A percentile compares a stretch with the other conserved stretches of the same genome.
Evolutionary conservation across 768 basidiomycete species (phyloP).

Genomic region (Termitomyces eurrhizus): DNA sequence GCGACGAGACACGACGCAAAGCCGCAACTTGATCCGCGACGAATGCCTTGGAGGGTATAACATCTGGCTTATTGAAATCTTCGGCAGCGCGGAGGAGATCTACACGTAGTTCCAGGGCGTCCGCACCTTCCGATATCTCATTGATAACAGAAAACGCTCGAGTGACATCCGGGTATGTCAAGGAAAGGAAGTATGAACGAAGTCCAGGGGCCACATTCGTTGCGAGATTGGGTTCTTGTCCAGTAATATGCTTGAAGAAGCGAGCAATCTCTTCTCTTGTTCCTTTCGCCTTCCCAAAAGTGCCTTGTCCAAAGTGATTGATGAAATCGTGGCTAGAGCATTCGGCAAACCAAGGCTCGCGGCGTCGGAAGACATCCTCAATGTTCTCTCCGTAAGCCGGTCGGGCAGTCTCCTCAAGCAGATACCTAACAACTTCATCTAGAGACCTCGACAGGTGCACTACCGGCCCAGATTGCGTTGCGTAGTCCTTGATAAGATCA

Average conservation of each 20-base stretch:
- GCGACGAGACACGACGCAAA: slow-evolving; percentile 67
- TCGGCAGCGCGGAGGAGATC: slow-evolving; percentile 69
- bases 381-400: slow-evolving; percentile 90
- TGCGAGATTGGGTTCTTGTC: slow-evolving; percentile 61
- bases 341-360: slow-evolving; percentile 84
- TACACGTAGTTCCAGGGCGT: slow-evolving; percentile 92
- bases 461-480: slow-evolving; percentile 59
- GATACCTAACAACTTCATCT: slow-evolving; percentile 77
- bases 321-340: slow-evolving; percentile 81
- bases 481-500: slow-evolving; percentile 65
- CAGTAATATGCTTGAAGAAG: slow-evolving; percentile 89
- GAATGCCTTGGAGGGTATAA: slow-evolving; percentile 65
- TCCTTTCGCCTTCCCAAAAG: slow-evolving; percentile 24
- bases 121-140: slow-evolving; percentile 75
- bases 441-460: slow-evolving; percentile 82
- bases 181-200: slow-evolving; percentile 88
- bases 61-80: slow-evolving; percentile 41
- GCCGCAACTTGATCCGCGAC: slow-evolving; percentile 79
- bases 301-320: slow-evolving; percentile 54
- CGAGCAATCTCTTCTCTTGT: slow-evolving; percentile 63
- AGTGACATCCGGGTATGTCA: slow-evolving; percentile 88
- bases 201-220: slow-evolving; percentile 46
- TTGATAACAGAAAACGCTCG: slow-evolving; percentile 66
- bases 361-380: slow-evolving; percentile 75
- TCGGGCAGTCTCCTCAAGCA: slow-evolving; percentile 69